A percentile compares a stretch with the other conserved stretches of the same genome.
Conservation (phyloP, 495 filamentous ascomycete species). For the Aspergillus asperescens region DNA sequence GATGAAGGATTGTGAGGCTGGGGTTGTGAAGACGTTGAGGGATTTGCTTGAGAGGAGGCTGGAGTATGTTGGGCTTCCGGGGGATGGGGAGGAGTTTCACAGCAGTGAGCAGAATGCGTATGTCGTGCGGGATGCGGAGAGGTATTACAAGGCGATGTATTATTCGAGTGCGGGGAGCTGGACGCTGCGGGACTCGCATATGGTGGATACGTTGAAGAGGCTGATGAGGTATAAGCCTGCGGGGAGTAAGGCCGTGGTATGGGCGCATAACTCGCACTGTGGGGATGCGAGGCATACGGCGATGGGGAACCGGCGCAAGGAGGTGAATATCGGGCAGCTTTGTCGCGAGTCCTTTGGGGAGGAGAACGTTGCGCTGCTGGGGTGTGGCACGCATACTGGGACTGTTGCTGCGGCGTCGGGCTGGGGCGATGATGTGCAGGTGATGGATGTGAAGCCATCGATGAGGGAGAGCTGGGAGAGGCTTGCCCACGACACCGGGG, state of each 20-base stretch:
- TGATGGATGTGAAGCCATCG: constrained; percentile 45
- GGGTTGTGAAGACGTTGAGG: constrained; percentile 44
- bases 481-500: constrained; percentile 39
- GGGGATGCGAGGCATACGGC: constrained; percentile 54
- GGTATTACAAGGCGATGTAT: constrained; percentile 57
- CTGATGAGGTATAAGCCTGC: constrained; percentile 39
- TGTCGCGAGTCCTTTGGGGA: constrained; percentile 46
- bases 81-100: constrained; percentile 49
- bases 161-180: constrained; percentile 51
- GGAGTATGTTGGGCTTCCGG: constrained; percentile 31
- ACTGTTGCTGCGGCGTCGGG: constrained; percentile 52
- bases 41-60: constrained; percentile 42
- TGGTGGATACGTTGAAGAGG: constrained; percentile 51
- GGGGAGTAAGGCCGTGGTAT: constrained; percentile 48
- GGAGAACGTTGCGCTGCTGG: constrained; percentile 46
- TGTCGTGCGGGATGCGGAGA: constrained; percentile 51
- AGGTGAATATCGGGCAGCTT: constrained; percentile 54
- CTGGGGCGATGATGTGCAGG: constrained; percentile 54
- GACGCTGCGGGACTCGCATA: constrained; percentile 55
- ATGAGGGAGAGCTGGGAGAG: constrained; percentile 43
- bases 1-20: constrained; percentile 45
- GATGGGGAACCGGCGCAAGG: constrained; percentile 47
- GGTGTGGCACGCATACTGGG: constrained; percentile 50
- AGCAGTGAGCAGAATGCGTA: constrained; percentile 52
- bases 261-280: constrained; percentile 58